phyloP scores from a whole-genome alignment of 495 filamentous ascomycete genomes.

The Annulohypoxylon bovei region DNA sequence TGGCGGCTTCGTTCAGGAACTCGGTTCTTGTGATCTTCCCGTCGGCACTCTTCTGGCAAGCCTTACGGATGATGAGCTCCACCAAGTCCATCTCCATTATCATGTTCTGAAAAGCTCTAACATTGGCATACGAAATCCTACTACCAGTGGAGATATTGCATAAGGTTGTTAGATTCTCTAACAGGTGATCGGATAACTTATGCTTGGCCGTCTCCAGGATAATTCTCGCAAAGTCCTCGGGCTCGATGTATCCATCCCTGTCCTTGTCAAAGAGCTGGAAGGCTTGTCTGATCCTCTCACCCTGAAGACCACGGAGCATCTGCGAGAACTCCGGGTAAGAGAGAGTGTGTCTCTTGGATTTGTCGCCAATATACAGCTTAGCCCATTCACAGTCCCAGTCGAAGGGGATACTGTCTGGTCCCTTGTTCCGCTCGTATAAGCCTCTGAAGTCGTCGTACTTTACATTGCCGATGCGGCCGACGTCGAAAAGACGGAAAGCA shows the following conservation, averaged over 20 bases:
- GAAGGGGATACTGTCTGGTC: conserved; percentile 83
- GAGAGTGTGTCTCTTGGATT: conserved; percentile 83
- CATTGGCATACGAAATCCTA: conserved; percentile 97
- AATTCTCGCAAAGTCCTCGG: conserved; percentile 95
- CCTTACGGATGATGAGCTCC: conserved; percentile 87
- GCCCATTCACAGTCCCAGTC: conserved; percentile 98
- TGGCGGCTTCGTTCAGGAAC: conserved; percentile 93
- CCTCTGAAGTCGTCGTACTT: conserved; percentile 86
- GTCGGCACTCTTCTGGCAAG: conserved; percentile 82
- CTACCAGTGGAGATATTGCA: conserved; percentile 93
- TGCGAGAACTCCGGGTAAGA: conserved; percentile 98
- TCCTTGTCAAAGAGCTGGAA: conserved; percentile 93
- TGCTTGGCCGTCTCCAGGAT: conserved; percentile 92
- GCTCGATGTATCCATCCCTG: conserved; percentile 96
- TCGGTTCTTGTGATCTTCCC: conserved; percentile 93
- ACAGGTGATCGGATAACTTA: conserved; percentile 95
- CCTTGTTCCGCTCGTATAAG: conserved; percentile 85
- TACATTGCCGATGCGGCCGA: conserved; percentile 80
- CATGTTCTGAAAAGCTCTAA: conserved; percentile 96
- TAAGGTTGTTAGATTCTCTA: conserved; percentile 91
- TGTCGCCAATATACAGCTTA: conserved; percentile 89
- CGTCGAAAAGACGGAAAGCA: conserved; percentile 94
- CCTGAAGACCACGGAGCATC: conserved; percentile 95
- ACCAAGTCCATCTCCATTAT: conserved; percentile 98
- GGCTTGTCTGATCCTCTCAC: conserved; percentile 93